phyloP scores from a whole-genome alignment of 1,139 yeast genomes.

The Debaryomycetaceae sp. region DNA sequence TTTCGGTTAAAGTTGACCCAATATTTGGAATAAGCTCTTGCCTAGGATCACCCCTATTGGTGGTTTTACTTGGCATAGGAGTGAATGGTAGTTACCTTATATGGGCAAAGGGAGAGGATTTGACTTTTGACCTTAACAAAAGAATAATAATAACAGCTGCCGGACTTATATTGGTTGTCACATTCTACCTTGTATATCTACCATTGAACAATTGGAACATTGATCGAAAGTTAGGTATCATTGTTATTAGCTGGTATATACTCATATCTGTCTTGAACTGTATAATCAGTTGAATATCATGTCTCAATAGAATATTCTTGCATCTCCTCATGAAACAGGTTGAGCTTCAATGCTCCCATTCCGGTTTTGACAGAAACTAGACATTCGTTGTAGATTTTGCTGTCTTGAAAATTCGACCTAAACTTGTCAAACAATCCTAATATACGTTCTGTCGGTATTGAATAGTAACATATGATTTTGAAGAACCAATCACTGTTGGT shows the following conservation, averaged over 20 bases:
- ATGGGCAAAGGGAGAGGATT: conserved; percentile 11
- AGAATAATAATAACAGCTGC: conserved; percentile 25
- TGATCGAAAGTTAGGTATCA: conserved; percentile 27
- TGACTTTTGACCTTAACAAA: conserved; percentile 21
- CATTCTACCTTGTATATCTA: conserved; percentile 24
- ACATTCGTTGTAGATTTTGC: conserved; percentile 1
- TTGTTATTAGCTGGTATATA: conserved; percentile 20
- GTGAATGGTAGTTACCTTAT: conserved; percentile 27
- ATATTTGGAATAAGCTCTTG: conserved; percentile 40
- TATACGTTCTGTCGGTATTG: conserved; percentile 10
- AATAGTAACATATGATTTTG: conserved; percentile 13
- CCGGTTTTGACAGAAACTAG: not conserved
- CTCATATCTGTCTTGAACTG: conserved; percentile 16
- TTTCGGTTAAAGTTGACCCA: conserved; percentile 32
- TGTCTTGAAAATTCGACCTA: conserved; percentile 1
- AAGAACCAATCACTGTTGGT: conserved; percentile 24
- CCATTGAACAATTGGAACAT: conserved; percentile 35
- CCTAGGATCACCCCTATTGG: conserved; percentile 39
- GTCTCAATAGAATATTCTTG: not conserved
- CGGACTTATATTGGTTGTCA: conserved; percentile 22
- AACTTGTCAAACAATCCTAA: conserved; percentile 8
- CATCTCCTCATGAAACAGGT: not conserved
- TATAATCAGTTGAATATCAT: conserved; percentile 8
- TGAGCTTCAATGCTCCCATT: not conserved
- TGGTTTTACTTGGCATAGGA: conserved; percentile 39